Conservation (phyloP, 2,329 filamentous ascomycete genomes). For the Alternaria triticina region DNA sequence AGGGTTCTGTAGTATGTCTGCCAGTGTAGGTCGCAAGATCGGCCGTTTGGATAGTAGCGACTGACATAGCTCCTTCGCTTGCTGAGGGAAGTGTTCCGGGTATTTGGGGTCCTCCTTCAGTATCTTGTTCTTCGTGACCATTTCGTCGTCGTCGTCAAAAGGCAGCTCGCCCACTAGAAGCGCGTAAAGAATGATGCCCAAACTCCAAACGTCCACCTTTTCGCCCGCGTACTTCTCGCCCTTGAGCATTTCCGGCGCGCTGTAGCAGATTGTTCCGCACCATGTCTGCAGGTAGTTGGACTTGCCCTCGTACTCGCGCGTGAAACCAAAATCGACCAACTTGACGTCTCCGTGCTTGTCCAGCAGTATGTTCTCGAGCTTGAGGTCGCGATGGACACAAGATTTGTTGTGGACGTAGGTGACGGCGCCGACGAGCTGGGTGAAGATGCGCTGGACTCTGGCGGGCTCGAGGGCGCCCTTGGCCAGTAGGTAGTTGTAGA, state of each 20-base stretch:
- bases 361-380: conserved; percentile 93
- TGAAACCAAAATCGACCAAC: conserved; percentile 97
- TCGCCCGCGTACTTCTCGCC: conserved; percentile 97
- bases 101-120: conserved; percentile 84
- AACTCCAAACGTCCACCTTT: conserved; percentile 96
- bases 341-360: conserved; percentile 98
- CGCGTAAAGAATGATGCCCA: conserved; percentile 85
- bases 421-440: conserved; percentile 93
- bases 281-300: conserved; percentile 95
- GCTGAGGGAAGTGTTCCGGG: conserved; percentile 77
- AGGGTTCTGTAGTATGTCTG: conserved; percentile 85
- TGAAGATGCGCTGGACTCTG: conserved; percentile 94
- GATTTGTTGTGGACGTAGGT: conserved; percentile 93
- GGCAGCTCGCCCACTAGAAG: conserved; percentile 84
- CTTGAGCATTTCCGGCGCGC: conserved; percentile 96
- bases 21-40: conserved; percentile 77
- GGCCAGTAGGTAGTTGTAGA: conserved; percentile 93
- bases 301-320: conserved; percentile 94
- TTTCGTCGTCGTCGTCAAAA: conserved; percentile 95
- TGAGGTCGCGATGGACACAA: conserved; percentile 95
- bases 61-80: conserved; percentile 78
- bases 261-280: conserved; percentile 97
- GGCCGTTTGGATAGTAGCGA: conserved; percentile 89
- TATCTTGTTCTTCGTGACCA: conserved; percentile 82
- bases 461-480: conserved; percentile 82